Conservation (phyloP, 2,329 filamentous ascomycete genomes). For the Xylaria sp. region DNA sequence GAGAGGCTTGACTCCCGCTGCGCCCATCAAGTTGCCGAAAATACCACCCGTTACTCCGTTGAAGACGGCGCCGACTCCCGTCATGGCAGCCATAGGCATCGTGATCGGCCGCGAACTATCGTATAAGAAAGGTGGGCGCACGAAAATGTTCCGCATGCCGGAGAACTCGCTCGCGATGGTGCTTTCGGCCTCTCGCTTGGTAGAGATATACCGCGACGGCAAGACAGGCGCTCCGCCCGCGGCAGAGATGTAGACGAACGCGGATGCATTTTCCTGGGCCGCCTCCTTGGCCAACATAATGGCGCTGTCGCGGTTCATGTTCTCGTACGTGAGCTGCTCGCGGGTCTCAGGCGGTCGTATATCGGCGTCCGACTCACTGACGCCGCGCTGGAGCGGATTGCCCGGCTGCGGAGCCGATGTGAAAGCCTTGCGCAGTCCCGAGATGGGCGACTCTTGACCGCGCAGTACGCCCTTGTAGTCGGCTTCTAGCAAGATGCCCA, state of each 20-base stretch:
- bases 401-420: conserved; percentile 63
- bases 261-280: conserved; percentile 63
- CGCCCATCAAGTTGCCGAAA: conserved; percentile 77
- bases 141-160: conserved; percentile 77
- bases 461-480: conserved; percentile 95
- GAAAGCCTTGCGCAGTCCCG: conserved; percentile 81
- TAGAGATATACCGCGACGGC: conserved; percentile 83
- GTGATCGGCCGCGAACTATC: conserved; percentile 83
- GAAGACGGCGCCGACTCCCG: conserved; percentile 74
- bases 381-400: conserved; percentile 70
- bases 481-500: conserved; percentile 95
- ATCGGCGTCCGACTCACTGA: conserved; percentile 62
- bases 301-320: conserved; percentile 93
- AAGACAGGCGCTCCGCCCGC: conserved; percentile 84
- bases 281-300: conserved; percentile 83
- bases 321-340: conserved; percentile 89
- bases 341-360: conserved; percentile 70
- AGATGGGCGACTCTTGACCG: conserved; percentile 80
- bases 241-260: conserved; percentile 89
- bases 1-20: conserved; percentile 82
- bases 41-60: conserved; percentile 79
- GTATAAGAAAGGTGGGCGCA: conserved; percentile 88
- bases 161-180: conserved; percentile 76
- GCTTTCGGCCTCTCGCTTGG: conserved; percentile 88
- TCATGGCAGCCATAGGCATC: conserved; percentile 79